Base-by-base conservation (phyloP, 2,329 filamentous ascomycete genomes). In the Diaporthe aspalathi region DNA sequence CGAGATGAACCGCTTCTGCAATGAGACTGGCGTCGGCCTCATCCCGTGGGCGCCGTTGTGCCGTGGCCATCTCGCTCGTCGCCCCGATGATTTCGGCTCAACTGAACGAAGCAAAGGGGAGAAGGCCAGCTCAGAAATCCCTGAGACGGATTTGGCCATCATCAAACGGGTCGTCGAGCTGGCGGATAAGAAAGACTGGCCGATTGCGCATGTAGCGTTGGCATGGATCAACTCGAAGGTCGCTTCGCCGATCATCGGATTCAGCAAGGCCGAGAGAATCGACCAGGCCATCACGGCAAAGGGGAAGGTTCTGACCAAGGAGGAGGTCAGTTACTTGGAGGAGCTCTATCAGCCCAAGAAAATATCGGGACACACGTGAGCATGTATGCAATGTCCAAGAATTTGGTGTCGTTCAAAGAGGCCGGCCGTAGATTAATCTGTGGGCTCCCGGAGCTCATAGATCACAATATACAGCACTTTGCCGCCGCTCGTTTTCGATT, bases 161-260 rank as follows among this genome's bases (percentile, higher is more conserved):
- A 78, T 80, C 68, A 75, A 76, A 62, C 72, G 76, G 50, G 75
- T 73, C 8, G 72, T 76, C 17, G 78, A 79, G 73, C 47, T 76
- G 45, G 78, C 78, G 2, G 77, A 79, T 16, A 78, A 76, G 72
- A 73, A 75, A 29, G 73, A 74, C 54, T 79, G 78, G 78, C 88
- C 84, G 74, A 92, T 93, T 86, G 87, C 88, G 54, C 87, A 91
- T 70, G 87, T 93, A 24, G 86, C 89, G 1, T 83, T 91, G 68
- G 90, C 89, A 3, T 93, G 91, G 91, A 85, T 86, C 70, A 81
- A 88, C 74, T 83, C 85, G 73, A 82, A 85, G 54, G 84, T 86
- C 7, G 79, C 84, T 29, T 88, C 84, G 74, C 90, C 89, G 1
- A 92, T 92, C 71, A 82, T 91, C 67, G 90, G 91, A 0, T 82